Evolutionary conservation across 768 basidiomycete genomes (phyloP).

Genomic region (Brasilioporus rufonigricans): DNA sequence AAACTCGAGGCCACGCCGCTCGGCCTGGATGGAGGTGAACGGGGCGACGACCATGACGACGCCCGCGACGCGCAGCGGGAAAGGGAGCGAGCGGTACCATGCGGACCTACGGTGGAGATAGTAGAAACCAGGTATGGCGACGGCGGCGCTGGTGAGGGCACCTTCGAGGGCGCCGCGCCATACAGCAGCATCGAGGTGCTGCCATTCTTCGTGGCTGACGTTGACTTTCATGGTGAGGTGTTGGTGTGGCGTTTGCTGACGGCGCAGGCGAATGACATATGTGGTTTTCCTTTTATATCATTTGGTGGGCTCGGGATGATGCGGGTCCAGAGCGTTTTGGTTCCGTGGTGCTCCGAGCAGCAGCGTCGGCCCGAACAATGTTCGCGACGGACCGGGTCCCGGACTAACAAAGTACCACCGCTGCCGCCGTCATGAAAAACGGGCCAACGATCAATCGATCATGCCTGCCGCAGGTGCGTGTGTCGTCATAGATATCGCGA

Average conservation of each 20-base stretch:
- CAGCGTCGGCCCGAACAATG: neutral
- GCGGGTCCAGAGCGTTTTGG: neutral
- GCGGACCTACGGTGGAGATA: constrained; percentile 51
- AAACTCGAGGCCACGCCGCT: constrained; percentile 63
- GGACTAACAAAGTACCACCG: neutral
- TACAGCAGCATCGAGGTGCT: constrained; percentile 53
- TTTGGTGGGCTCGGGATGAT: neutral
- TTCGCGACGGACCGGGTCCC: neutral
- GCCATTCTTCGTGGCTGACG: constrained; percentile 45
- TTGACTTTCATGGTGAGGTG: constrained; percentile 25
- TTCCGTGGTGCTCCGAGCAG: neutral
- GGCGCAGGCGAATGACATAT: too few species aligned
- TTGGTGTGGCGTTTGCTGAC: neutral
- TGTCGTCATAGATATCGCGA: neutral
- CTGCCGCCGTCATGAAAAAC: neutral
- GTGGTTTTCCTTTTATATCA: neutral
- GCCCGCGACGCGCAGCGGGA: constrained; percentile 67
- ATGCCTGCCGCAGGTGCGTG: too few species aligned
- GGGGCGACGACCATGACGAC: constrained; percentile 68
- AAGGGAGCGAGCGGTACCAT: constrained; percentile 62
- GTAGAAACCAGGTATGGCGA: constrained; percentile 50
- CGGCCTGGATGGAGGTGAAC: constrained; percentile 67
- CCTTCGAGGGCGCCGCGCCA: constrained; percentile 66
- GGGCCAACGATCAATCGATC: neutral
- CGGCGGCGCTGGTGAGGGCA: constrained; percentile 39